phyloP scores from a whole-genome alignment of 139 green algal genomes.

The Chlamydomonas sp. region DNA sequence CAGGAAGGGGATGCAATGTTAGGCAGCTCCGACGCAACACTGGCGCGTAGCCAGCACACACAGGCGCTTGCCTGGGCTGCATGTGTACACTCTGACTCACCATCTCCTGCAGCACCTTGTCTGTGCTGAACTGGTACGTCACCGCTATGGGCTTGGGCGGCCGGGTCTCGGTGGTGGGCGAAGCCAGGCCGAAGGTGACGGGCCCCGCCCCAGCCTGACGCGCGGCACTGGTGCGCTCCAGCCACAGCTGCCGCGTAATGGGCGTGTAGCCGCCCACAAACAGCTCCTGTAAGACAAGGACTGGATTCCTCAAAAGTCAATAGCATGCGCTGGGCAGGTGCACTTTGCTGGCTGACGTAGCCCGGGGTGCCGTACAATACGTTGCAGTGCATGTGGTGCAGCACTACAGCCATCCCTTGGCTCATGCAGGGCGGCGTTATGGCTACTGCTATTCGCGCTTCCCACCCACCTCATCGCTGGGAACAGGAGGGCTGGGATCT shows the following conservation, averaged over 20 bases:
- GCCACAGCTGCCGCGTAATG: slow-evolving; percentile 73
- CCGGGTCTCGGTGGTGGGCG: background rate
- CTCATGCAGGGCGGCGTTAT: too few species aligned
- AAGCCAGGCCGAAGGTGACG: background rate
- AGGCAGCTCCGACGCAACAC: too few species aligned
- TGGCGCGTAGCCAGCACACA: background rate
- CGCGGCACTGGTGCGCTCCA: slow-evolving; percentile 36
- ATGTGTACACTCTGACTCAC: slow-evolving; percentile 21
- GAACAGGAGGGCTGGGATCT: too few species aligned
- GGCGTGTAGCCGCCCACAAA: slow-evolving; percentile 66
- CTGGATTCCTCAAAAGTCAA: too few species aligned
- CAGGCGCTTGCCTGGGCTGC: background rate
- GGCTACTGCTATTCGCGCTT: too few species aligned
- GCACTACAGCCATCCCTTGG: too few species aligned
- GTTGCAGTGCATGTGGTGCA: too few species aligned
- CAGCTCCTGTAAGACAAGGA: slow-evolving; percentile 1
- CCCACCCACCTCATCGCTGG: too few species aligned
- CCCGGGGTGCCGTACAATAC: too few species aligned
- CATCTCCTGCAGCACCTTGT: slow-evolving; percentile 64
- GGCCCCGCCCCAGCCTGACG: background rate
- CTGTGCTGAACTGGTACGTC: slow-evolving; percentile 68
- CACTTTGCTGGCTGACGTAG: too few species aligned
- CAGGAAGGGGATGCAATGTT: too few species aligned
- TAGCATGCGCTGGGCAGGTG: too few species aligned
- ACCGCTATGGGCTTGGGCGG: slow-evolving; percentile 44